A percentile compares a stretch with the other conserved stretches of the same genome.
These are phyloP conservation scores for Phytophthora sansomeana DNA, from an alignment of 352 stramenopile genomes.

Conservation along the genomic window DNA sequence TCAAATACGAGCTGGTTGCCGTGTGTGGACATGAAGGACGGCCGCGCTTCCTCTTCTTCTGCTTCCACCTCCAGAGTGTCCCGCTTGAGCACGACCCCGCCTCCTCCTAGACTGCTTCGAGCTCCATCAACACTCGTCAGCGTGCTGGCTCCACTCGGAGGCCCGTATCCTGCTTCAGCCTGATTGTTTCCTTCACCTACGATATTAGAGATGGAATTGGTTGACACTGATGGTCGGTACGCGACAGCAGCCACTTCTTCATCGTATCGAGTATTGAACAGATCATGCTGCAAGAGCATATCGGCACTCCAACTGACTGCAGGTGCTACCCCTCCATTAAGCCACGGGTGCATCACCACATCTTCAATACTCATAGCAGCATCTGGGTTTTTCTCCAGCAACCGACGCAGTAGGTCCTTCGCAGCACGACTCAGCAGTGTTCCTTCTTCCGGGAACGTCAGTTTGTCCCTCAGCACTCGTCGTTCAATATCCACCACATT, in stretches of 20 bases:
- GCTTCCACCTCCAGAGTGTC: constrained; percentile 35
- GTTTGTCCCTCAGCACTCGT: constrained; percentile 34
- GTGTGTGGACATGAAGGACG: constrained; percentile 82
- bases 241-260: constrained; percentile 48
- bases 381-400: constrained; percentile 65
- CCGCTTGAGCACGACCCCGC: constrained; percentile 13
- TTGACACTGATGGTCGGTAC: constrained; percentile 30
- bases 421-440: constrained; percentile 66
- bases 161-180: constrained; percentile 5
- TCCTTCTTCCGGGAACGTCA: constrained; percentile 43
- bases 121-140: constrained; percentile 9
- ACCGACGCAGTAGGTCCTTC: constrained; percentile 59
- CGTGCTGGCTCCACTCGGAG: constrained; percentile 14
- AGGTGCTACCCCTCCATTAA: constrained; percentile 57
- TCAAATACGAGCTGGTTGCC: constrained; percentile 48
- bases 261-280: constrained; percentile 57
- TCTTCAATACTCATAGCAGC: constrained; percentile 68
- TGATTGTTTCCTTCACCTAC: constrained; percentile 16
- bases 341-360: constrained; percentile 70
- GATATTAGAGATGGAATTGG: constrained; percentile 19
- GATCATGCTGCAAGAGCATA: constrained; percentile 45
- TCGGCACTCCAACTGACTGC: constrained; percentile 54
- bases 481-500: constrained; percentile 35
- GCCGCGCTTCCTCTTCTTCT: constrained; percentile 50
- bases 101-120: constrained; percentile 16